These are phyloP conservation scores for Pelagophyceae sp. DNA, from an alignment of 352 stramenopile species.

Conservation along the genomic window DNA sequence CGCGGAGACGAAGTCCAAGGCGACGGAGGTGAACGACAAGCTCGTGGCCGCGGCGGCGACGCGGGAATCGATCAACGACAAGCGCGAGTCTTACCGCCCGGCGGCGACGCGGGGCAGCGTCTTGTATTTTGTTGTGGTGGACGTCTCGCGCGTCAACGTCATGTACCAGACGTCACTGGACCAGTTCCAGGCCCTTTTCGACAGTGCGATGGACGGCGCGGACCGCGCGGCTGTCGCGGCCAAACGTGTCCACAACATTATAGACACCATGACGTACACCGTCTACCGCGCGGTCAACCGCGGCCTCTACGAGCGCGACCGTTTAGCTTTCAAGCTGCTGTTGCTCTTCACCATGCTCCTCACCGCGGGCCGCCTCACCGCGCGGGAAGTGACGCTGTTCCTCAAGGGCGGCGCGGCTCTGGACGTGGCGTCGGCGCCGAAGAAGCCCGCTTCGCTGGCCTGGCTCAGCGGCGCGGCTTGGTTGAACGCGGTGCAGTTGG, in stretches of 20 bases:
- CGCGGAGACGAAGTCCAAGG: slow-evolving; percentile 73
- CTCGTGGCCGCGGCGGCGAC: slow-evolving; percentile 70
- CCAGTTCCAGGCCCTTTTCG: slow-evolving; percentile 75
- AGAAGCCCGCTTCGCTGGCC: slow-evolving; percentile 67
- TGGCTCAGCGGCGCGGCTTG: slow-evolving; percentile 83
- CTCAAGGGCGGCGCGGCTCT: slow-evolving; percentile 75
- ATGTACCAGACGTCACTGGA: slow-evolving; percentile 81
- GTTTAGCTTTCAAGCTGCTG: slow-evolving; percentile 81
- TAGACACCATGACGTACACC: slow-evolving; percentile 78
- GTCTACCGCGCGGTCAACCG: slow-evolving; percentile 87
- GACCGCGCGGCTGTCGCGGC: slow-evolving; percentile 62
- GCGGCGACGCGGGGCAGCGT: slow-evolving; percentile 70
- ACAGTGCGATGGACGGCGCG: slow-evolving; percentile 62
- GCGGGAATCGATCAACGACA: slow-evolving; percentile 73
- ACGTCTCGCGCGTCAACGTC: slow-evolving; percentile 67
- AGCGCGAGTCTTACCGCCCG: slow-evolving; percentile 75
- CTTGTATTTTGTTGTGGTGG: slow-evolving; percentile 76
- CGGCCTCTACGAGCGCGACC: slow-evolving; percentile 82
- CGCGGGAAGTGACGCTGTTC: slow-evolving; percentile 77
- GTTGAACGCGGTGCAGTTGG: slow-evolving; percentile 81
- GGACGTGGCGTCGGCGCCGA: slow-evolving; percentile 73
- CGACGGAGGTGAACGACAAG: slow-evolving; percentile 75
- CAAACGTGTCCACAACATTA: slow-evolving; percentile 71
- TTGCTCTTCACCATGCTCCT: slow-evolving; percentile 84
- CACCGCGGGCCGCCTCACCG: slow-evolving; percentile 65